Base-by-base conservation (phyloP, 768 basidiomycete genomes). In the Naganishia onofrii region DNA sequence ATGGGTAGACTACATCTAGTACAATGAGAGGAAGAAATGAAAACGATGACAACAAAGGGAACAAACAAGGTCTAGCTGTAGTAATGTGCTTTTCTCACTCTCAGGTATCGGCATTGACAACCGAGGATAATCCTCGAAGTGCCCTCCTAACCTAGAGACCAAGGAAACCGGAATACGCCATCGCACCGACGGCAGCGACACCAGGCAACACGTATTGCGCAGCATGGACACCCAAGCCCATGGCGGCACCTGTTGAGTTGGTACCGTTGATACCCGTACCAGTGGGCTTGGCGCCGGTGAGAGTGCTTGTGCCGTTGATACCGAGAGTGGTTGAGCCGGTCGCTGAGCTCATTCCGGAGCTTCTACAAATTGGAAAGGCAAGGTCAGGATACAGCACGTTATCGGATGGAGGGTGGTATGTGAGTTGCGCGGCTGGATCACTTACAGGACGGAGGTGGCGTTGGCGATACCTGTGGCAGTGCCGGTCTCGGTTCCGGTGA, bases 141-240 rank as follows among this genome's bases (percentile, higher is more conserved):
- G n/a, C n/a, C 36, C 36, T 36, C 6, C 5, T 17, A 15, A 15
- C 42, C 42, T 38, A 58, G 34, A 58, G 26, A 31, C 57, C 57
- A 36, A 58, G 21, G 34, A 58, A 21, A 58, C 57, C 57, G 23
- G 57, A 58, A n/a, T 58, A 58, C 9, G 29, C 57, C 17, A 58
- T 36, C 1, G 57, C 57, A 36, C 57, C 57, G 34, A 58, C 38
- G 8, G 57, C 57, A n/a, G 57, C 57, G 17, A 58, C 57, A 38
- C 57, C 57, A n/a, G 57, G 57, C 3, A 58, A 26, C 26, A 58
- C 26, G 21, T 42, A 42, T 42, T 42, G 42, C 42, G 42, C 42
- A 15, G 42, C 42, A 15, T 58, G 57, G 38, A 58, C 34, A 28
- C 57, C 57, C 57, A 58, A 9, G 38, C 34, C 38, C 57, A 36